These are phyloP conservation scores for rapeseed (Brassica napus) DNA, from an alignment of 345 rosid genomes.

Conservation along the genomic window DNA sequence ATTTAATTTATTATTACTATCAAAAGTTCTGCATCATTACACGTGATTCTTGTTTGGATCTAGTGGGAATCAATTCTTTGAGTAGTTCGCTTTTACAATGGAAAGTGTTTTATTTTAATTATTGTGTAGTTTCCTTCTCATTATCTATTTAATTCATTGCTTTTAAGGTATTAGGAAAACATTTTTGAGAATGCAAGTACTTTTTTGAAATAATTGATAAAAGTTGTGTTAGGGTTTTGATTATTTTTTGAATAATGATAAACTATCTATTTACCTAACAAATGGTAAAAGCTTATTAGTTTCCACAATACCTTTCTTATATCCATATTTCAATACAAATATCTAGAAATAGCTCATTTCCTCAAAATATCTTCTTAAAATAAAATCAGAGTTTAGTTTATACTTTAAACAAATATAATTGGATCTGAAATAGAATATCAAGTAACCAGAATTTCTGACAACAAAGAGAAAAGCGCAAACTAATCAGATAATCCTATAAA, in stretches of 20 bases:
- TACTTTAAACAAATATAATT: not conserved
- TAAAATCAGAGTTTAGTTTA: not conserved
- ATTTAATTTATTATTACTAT: not conserved
- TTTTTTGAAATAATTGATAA: not conserved
- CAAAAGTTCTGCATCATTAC: slow-evolving; percentile 1
- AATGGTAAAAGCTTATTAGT: not conserved
- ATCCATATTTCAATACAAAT: not conserved
- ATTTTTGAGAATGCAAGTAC: too few species aligned
- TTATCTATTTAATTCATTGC: not conserved
- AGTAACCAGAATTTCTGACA: not conserved
- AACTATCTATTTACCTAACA: not conserved
- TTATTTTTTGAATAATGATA: not conserved
- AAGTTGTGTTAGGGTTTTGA: not conserved
- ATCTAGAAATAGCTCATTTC: not conserved
- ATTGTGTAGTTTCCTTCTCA: not conserved
- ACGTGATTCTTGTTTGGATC: not conserved
- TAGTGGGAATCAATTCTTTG: slow-evolving; percentile 7
- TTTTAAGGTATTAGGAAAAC: not conserved
- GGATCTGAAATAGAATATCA: not conserved
- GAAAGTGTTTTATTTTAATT: slow-evolving; percentile 5
- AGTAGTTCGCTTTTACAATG: slow-evolving; percentile 6
- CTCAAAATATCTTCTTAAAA: not conserved
- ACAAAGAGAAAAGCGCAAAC: not conserved
- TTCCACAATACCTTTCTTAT: not conserved
- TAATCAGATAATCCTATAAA: not conserved